phyloP scores from a whole-genome alignment of 805 yeast species.

The Blastobotrys americana region DNA sequence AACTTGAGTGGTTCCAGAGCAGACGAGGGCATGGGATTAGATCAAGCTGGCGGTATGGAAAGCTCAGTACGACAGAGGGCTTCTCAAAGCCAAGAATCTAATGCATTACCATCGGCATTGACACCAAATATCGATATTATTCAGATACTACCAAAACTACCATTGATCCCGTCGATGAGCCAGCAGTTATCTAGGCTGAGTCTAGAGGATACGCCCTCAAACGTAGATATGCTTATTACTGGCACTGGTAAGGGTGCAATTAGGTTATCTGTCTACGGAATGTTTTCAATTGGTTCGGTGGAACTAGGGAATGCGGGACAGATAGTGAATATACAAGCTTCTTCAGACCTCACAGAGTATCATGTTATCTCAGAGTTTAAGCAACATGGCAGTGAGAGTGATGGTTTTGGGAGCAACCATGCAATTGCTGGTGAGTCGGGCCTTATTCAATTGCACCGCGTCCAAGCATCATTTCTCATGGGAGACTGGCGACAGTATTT shows the following conservation, averaged over 20 bases:
- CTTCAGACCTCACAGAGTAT: constrained; percentile 9
- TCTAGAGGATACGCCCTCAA: constrained; percentile 5
- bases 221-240: constrained; percentile 22
- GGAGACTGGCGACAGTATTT: constrained; percentile 26
- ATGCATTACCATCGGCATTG: neutral
- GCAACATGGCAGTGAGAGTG: too few species aligned
- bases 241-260: constrained; percentile 25
- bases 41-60: too few species aligned
- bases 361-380: constrained; percentile 3
- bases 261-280: constrained; percentile 30
- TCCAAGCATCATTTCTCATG: constrained; percentile 24
- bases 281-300: constrained; percentile 27
- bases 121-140: constrained; percentile 23
- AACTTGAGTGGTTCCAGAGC: too few species aligned
- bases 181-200: constrained; percentile 10
- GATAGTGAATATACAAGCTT: constrained; percentile 6
- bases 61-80: too few species aligned
- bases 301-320: constrained; percentile 1
- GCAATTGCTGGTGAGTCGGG: too few species aligned
- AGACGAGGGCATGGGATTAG: too few species aligned
- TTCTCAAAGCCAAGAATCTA: neutral
- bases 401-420: too few species aligned
- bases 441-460: neutral
- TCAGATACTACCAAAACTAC: constrained; percentile 21
- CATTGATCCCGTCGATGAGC: constrained; percentile 10